A percentile compares a stretch with the other conserved stretches of the same genome.
These are phyloP conservation scores for Linnemannia schmuckeri DNA, from an alignment of 192 early-diverging fungal genomes.

Conservation along the genomic window DNA sequence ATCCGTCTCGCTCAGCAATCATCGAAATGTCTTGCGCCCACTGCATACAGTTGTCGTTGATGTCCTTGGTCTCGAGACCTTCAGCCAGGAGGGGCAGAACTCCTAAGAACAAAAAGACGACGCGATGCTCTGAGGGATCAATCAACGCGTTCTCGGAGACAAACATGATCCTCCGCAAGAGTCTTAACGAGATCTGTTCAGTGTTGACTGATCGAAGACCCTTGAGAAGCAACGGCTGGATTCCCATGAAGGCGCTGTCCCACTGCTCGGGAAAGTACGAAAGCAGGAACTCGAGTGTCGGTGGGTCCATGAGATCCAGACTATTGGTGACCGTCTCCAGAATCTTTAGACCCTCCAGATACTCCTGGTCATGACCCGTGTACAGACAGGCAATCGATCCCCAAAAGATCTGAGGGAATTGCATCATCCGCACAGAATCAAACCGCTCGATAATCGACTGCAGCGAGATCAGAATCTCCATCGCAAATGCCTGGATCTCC, in stretches of 20 bases:
- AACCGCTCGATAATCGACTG: conserved; percentile 72
- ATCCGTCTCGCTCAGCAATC: conserved; percentile 64
- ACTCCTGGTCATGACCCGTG: conserved; percentile 84
- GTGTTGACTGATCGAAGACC: conserved; percentile 73
- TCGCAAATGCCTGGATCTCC: conserved; percentile 86
- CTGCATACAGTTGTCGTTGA: conserved; percentile 61
- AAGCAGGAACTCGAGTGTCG: conserved; percentile 63
- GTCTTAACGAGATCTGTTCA: conserved; percentile 66
- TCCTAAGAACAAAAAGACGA: conserved; percentile 77
- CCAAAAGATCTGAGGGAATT: conserved; percentile 90
- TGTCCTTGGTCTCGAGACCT: conserved; percentile 69
- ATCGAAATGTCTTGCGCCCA: conserved; percentile 65
- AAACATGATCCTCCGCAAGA: conserved; percentile 71
- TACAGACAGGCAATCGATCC: conserved; percentile 78
- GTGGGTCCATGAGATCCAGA: conserved; percentile 65
- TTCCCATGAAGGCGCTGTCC: conserved; percentile 78
- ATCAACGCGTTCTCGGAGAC: conserved; percentile 72
- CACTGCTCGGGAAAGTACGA: conserved; percentile 80
- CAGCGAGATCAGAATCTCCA: conserved; percentile 81
- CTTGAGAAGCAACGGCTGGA: conserved; percentile 80
- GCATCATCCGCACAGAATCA: conserved; percentile 63
- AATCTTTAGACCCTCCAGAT: conserved; percentile 74
- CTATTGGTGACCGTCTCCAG: conserved; percentile 73
- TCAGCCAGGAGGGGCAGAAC: conserved; percentile 77
- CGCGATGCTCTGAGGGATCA: conserved; percentile 66